These are phyloP conservation scores for Haplographium delicatum DNA, from an alignment of 495 filamentous ascomycete species.

Conservation along the genomic window DNA sequence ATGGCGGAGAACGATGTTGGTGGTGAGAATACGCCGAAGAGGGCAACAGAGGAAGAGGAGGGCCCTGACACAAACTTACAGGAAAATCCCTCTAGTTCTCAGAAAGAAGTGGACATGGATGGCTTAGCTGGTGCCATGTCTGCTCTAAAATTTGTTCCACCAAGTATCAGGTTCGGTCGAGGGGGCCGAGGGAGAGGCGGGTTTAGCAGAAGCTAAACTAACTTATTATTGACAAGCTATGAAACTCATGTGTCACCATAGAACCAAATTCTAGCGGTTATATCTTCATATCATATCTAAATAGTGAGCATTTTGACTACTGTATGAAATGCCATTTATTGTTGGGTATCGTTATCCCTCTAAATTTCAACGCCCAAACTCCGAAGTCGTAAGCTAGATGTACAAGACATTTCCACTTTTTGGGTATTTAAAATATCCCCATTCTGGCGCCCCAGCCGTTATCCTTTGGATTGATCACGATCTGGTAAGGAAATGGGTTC, in stretches of 20 bases:
- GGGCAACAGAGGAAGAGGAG: not conserved
- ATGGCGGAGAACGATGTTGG: conserved; percentile 20
- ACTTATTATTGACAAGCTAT: conserved; percentile 6
- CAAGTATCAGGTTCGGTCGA: conserved; percentile 67
- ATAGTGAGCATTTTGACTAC: not conserved
- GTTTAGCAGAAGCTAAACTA: conserved; percentile 31
- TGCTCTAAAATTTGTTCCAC: conserved; percentile 73
- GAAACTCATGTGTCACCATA: too few relatives aligned
- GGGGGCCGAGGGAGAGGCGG: conserved; percentile 29
- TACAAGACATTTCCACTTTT: conserved; percentile 9
- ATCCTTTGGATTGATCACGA: conserved; percentile 72
- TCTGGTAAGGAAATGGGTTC: conserved; percentile 94
- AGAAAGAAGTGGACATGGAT: conserved; percentile 54
- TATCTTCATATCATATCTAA: too few relatives aligned
- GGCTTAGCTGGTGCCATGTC: conserved; percentile 77
- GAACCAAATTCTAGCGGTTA: too few relatives aligned
- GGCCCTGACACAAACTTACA: not conserved
- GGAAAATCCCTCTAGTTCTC: not conserved
- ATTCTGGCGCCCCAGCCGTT: conserved; percentile 65
- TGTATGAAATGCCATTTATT: conserved; percentile 10
- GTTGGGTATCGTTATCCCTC: conserved; percentile 20
- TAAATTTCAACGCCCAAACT: conserved; percentile 17
- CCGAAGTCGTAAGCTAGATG: conserved; percentile 7
- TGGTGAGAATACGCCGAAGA: too few relatives aligned
- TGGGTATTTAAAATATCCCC: conserved; percentile 21